Evolutionary conservation across 768 basidiomycete genomes (phyloP).

Genomic region (Hygrophorus pudorinus): DNA sequence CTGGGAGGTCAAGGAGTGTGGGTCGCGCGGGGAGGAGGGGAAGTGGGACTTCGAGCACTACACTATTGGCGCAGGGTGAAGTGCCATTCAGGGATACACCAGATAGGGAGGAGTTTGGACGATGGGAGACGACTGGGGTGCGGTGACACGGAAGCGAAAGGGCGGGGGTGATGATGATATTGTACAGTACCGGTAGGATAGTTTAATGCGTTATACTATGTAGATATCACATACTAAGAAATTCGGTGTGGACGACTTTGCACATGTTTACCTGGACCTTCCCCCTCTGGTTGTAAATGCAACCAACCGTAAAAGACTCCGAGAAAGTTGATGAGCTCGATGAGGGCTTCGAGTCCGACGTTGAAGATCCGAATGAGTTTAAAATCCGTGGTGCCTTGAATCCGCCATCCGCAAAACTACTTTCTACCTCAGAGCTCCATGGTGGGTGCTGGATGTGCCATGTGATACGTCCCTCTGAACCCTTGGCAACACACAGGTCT

Average conservation of each 20-base stretch:
- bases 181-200: neutral
- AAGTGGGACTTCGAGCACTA: conserved; percentile 6
- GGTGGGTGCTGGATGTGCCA: conserved; percentile 22
- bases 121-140: conserved; percentile 2
- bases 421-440: conserved; percentile 37
- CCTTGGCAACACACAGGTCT: conserved; percentile 26
- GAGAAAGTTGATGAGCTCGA: conserved; percentile 41
- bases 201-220: too few species aligned
- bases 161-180: neutral
- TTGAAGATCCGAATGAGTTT: conserved; percentile 31
- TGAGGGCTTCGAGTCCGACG: conserved; percentile 31
- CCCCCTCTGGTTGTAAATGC: conserved; percentile 4
- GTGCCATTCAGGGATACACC: conserved; percentile 9
- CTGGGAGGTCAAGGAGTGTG: conserved; percentile 19
- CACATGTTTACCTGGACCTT: neutral
- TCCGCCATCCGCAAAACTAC: conserved; percentile 28
- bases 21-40: conserved; percentile 8
- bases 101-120: conserved; percentile 4
- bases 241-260: too few species aligned
- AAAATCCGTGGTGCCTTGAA: conserved; percentile 31
- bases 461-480: neutral
- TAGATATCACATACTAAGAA: too few species aligned
- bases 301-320: conserved; percentile 15
- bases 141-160: neutral
- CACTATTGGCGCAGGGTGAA: conserved; percentile 2